These are phyloP conservation scores for Jatropha curcas DNA, from an alignment of 345 rosid species.

Conservation along the genomic window DNA sequence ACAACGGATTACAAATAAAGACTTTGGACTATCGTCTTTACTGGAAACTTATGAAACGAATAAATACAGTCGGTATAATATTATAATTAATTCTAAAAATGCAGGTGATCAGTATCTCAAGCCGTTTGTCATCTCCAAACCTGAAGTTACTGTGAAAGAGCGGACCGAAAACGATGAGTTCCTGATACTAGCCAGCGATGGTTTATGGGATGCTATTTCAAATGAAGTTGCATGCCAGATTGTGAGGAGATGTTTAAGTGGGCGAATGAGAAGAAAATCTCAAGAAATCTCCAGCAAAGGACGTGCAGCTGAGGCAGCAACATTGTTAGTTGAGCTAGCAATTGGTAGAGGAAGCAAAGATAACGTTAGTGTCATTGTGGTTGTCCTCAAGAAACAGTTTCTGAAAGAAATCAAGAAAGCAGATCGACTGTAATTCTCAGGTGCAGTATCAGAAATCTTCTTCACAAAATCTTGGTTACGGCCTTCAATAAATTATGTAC, in stretches of 20 bases:
- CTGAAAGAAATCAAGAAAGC: too few relatives aligned
- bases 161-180: slow-evolving; percentile 54
- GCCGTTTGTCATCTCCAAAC: slow-evolving; percentile 55
- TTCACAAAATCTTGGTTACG: too few relatives aligned
- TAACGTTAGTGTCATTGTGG: slow-evolving; percentile 43
- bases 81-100: too few relatives aligned
- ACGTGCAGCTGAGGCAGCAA: slow-evolving; percentile 35
- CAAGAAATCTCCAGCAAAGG: slow-evolving; percentile 15
- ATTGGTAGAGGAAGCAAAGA: slow-evolving; percentile 44
- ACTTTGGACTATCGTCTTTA: too few relatives aligned
- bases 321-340: slow-evolving; percentile 34
- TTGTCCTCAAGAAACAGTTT: slow-evolving; percentile 42
- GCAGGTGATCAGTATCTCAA: slow-evolving; percentile 63
- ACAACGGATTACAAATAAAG: too few relatives aligned
- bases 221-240: slow-evolving; percentile 65
- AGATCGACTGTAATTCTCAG: too few relatives aligned
- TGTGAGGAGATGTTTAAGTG: slow-evolving; percentile 52
- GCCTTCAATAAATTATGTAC: too few relatives aligned
- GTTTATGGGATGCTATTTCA: slow-evolving; percentile 74
- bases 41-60: too few relatives aligned
- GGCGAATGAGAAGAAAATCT: slow-evolving; percentile 34
- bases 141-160: slow-evolving; percentile 46
- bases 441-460: too few relatives aligned
- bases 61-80: too few relatives aligned
- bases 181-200: slow-evolving; percentile 72